These are phyloP conservation scores for Zychaea mexicana DNA, from an alignment of 371 early-diverging fungal species.

Conservation along the genomic window DNA sequence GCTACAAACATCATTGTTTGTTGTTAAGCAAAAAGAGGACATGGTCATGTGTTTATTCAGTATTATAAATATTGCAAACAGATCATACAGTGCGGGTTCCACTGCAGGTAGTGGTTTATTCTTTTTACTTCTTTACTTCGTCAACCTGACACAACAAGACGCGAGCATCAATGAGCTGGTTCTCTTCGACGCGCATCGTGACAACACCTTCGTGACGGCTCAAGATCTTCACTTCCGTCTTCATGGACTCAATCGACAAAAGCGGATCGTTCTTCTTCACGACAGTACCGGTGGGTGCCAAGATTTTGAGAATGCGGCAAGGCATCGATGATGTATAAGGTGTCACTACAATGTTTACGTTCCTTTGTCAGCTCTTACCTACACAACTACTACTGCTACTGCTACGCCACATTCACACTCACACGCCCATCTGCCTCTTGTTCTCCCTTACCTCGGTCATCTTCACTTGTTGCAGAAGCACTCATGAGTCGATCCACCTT, in stretches of 20 bases:
- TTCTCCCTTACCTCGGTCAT: constrained; percentile 39
- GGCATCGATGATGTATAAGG: constrained; percentile 80
- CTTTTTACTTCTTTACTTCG: constrained; percentile 23
- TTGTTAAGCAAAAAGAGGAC: too few relatives aligned
- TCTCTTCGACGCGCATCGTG: constrained; percentile 63
- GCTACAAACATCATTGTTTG: too few relatives aligned
- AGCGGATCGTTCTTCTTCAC: constrained; percentile 67
- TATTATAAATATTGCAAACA: too few relatives aligned
- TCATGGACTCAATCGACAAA: constrained; percentile 78
- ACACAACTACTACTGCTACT: too few relatives aligned
- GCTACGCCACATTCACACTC: too few relatives aligned
- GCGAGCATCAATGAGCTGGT: constrained; percentile 71
- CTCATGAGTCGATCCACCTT: constrained; percentile 56
- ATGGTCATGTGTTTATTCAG: too few relatives aligned
- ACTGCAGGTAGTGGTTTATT: not conserved
- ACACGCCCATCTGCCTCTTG: too few relatives aligned
- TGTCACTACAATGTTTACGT: constrained; percentile 40
- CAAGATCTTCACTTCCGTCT: constrained; percentile 71
- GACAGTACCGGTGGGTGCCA: constrained; percentile 53
- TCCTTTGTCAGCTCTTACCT: too few relatives aligned
- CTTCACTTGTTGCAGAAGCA: constrained; percentile 39
- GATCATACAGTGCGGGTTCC: too few relatives aligned
- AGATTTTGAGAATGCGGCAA: constrained; percentile 66
- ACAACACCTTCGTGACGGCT: constrained; percentile 66
- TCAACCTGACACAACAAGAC: constrained; percentile 64